Evolutionary conservation across 768 basidiomycete species (phyloP), one percentile per base, ranked within the genome.

Genomic region (Lentinula detonsa): DNA sequence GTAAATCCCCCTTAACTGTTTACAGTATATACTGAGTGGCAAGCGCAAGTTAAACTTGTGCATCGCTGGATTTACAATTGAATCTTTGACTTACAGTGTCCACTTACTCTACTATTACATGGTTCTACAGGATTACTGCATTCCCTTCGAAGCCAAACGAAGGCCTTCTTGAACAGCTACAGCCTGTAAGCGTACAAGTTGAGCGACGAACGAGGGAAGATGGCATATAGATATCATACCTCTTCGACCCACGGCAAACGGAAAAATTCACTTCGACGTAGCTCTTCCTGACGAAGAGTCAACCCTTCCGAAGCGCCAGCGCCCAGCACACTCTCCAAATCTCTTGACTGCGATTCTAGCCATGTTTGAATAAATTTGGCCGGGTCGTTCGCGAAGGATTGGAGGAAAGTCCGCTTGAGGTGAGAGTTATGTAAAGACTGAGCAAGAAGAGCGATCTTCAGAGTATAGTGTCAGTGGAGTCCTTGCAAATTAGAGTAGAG

Each of bases 201-300:
- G 46, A 61, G 57, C 65, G 31, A 28, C n/a, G 46, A 31, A 13
- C 35, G 43, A 15, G 46, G 15, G 21, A 21, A 4, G n/a, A 10
- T 34, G 13, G 7, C 9, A 35, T 18, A 50, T n/a, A 23, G 34
- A 5, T 16, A 61, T 61, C 74, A 13, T 62, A 80, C 81, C 78
- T 86, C 85, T 66, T 90, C 88, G 11, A 97, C 93, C 95, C 95
- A 98, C 4, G 93, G 91, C 69, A 96, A 72, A 63, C 82, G 79
- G 81, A 97, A 98, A 74, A 94, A 90, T 70, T 97, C 94, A 68
- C 91, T 94, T 56, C 93, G 76, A 63, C 87, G 82, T 58, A 97
- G 74, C 70, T 97, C 94, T 65, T 96, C 94, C 61, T 91, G 91
- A n/a, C 91, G 76, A 9, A 95, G 82, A 2, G 86, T 86, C 69